These are phyloP conservation scores for Teratosphaeria nubilosa DNA, from an alignment of 2,329 filamentous ascomycete genomes.

Conservation along the genomic window DNA sequence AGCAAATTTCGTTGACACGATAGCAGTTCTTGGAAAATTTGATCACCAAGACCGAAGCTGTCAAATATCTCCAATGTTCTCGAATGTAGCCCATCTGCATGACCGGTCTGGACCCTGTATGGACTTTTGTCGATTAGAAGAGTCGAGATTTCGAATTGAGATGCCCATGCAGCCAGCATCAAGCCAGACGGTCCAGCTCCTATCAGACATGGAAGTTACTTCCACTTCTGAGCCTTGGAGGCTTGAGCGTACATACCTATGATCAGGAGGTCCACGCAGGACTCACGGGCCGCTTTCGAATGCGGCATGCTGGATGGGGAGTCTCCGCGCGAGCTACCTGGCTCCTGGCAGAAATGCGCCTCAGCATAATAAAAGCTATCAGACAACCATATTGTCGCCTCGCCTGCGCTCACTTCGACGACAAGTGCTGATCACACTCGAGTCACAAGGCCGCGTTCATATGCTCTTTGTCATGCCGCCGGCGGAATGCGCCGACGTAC, in stretches of 20 bases:
- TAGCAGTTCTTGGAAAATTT: conserved; percentile 54
- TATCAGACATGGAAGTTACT: neutral
- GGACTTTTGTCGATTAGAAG: neutral
- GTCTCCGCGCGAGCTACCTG: neutral
- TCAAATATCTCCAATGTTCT: conserved; percentile 40
- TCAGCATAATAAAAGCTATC: neutral
- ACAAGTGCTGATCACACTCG: neutral
- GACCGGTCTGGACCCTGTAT: conserved; percentile 16
- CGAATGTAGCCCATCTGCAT: conserved; percentile 32
- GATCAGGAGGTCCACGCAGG: neutral
- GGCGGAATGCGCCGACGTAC: neutral
- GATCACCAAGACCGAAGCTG: conserved; percentile 42
- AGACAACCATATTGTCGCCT: neutral
- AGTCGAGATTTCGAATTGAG: neutral
- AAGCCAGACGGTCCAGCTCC: neutral
- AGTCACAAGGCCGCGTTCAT: neutral
- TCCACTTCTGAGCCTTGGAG: neutral
- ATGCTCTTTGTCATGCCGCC: too few relatives aligned
- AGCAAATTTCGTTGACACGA: conserved; percentile 50
- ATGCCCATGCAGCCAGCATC: neutral
- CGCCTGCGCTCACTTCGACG: neutral
- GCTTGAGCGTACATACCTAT: neutral
- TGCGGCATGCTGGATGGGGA: neutral
- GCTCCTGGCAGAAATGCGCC: neutral
- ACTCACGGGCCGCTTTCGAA: neutral